A percentile compares a stretch with the other conserved stretches of the same genome.
Conservation (phyloP, 2,329 filamentous ascomycete species). For the Gliomastix tumulicola region DNA sequence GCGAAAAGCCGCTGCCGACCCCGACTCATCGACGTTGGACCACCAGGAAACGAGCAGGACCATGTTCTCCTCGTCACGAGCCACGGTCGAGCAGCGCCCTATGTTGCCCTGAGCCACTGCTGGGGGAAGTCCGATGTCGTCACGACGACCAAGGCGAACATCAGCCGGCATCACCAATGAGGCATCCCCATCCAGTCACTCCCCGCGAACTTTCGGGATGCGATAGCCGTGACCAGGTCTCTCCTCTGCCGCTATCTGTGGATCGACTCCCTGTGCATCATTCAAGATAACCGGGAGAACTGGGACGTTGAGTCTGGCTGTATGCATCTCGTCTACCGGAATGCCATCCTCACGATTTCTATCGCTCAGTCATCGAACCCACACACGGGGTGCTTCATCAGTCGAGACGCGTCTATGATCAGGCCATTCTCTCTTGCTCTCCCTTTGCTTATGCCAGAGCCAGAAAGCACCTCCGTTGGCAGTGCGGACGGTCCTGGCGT, state of each 20-base stretch:
- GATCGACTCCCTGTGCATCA: slow-evolving; percentile 6
- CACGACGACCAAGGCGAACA: slow-evolving; percentile 1
- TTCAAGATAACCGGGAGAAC: slow-evolving; percentile 6
- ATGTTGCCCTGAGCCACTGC: not conserved
- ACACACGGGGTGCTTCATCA: no score
- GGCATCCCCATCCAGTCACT: not conserved
- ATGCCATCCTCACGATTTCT: slow-evolving; percentile 1
- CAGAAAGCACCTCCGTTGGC: no score
- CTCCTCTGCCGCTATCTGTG: slow-evolving; percentile 31
- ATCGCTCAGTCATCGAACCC: no score
- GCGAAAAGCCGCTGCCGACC: not conserved
- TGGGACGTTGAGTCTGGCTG: slow-evolving; percentile 6
- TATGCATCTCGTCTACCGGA: not conserved
- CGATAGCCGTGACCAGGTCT: slow-evolving; percentile 5
- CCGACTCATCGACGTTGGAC: not conserved
- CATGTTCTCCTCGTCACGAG: not conserved
- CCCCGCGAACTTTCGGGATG: slow-evolving; percentile 1
- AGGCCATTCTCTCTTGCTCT: no score
- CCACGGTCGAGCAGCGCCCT: not conserved
- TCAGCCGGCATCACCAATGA: not conserved
- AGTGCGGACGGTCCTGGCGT: no score
- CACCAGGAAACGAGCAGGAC: no score
- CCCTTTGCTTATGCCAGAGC: no score
- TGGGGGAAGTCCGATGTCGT: not conserved
- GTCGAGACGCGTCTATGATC: no score